Percentiles rank a stretch among this genome's conserved stretches.
Conservation (phyloP, 768 basidiomycete species). For the Solioccasus polychromus region DNA sequence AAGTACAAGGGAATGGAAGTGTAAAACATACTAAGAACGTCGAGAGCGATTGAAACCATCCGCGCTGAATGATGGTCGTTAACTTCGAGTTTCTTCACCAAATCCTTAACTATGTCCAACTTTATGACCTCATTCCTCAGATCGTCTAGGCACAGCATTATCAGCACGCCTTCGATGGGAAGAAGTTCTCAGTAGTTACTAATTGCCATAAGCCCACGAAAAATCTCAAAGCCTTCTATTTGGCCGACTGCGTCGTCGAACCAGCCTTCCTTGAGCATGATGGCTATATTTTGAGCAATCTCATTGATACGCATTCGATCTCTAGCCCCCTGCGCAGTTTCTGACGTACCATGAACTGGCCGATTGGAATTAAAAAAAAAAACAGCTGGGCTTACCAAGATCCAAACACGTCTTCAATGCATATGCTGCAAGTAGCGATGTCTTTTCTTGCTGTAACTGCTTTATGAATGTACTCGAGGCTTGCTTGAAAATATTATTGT, state of each 20-base stretch:
- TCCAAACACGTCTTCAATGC: conserved; percentile 4
- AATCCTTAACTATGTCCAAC: neutral
- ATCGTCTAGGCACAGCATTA: neutral
- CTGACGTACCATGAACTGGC: neutral
- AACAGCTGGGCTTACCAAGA: neutral
- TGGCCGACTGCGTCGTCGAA: conserved; percentile 11
- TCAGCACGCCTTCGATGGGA: neutral
- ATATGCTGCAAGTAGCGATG: conserved; percentile 10
- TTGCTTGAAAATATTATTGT: neutral
- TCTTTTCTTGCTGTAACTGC: neutral
- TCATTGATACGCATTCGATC: neutral
- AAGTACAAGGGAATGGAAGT: too few species aligned
- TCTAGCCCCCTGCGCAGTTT: too few species aligned
- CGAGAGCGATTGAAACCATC: conserved; percentile 1
- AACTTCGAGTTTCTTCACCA: conserved; percentile 1
- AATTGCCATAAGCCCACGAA: neutral
- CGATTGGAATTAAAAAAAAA: neutral
- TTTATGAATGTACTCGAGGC: neutral
- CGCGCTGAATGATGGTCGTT: neutral
- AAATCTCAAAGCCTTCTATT: conserved; percentile 6
- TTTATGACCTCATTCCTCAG: neutral
- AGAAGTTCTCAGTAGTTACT: neutral
- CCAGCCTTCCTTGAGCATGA: conserved; percentile 12
- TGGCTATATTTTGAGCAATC: neutral
- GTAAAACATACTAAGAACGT: conserved; percentile 1